These are phyloP conservation scores for Hypsizygus marmoreus DNA, from an alignment of 768 basidiomycete species.

Conservation along the genomic window DNA sequence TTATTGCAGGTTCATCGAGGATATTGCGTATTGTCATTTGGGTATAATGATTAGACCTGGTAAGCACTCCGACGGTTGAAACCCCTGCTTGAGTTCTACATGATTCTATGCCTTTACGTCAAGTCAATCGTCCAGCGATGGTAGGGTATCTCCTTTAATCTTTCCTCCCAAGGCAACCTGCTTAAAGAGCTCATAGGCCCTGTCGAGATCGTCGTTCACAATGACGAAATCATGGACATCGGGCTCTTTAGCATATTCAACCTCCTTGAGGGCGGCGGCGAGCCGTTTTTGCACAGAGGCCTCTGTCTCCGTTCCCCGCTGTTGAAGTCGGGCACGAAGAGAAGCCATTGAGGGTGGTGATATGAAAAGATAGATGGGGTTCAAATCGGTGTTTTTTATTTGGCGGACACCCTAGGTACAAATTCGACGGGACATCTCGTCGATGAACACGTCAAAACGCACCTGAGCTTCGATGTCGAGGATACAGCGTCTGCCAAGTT, in stretches of 20 bases:
- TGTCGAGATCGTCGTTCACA: slow-evolving; percentile 87
- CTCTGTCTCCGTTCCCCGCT: slow-evolving; percentile 84
- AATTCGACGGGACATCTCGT: slow-evolving; percentile 14
- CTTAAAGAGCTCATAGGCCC: slow-evolving; percentile 79
- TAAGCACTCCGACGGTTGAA: too few species aligned
- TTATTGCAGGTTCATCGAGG: too few species aligned
- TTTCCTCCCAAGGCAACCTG: slow-evolving; percentile 72
- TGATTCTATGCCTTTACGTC: too few species aligned
- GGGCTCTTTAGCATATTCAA: slow-evolving; percentile 79
- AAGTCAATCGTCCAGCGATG: slow-evolving; percentile 59
- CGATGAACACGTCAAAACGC: slow-evolving; percentile 21
- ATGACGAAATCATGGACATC: slow-evolving; percentile 80
- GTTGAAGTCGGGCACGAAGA: slow-evolving; percentile 69
- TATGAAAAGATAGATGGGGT: slow-evolving; percentile 90
- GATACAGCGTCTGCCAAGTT: slow-evolving; percentile 79
- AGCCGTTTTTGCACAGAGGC: slow-evolving; percentile 74
- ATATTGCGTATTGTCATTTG: too few species aligned
- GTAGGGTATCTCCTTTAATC: slow-evolving; percentile 62
- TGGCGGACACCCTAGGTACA: slow-evolving; percentile 80
- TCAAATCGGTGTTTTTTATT: slow-evolving; percentile 79
- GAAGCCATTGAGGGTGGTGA: slow-evolving; percentile 80
- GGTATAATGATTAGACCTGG: too few species aligned
- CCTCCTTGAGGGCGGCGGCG: slow-evolving; percentile 74
- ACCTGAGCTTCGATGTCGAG: slow-evolving; percentile 97
- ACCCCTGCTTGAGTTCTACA: too few species aligned